phyloP scores from a whole-genome alignment of 176 grass and related monocot genomes.

The Zizania latifolia region DNA sequence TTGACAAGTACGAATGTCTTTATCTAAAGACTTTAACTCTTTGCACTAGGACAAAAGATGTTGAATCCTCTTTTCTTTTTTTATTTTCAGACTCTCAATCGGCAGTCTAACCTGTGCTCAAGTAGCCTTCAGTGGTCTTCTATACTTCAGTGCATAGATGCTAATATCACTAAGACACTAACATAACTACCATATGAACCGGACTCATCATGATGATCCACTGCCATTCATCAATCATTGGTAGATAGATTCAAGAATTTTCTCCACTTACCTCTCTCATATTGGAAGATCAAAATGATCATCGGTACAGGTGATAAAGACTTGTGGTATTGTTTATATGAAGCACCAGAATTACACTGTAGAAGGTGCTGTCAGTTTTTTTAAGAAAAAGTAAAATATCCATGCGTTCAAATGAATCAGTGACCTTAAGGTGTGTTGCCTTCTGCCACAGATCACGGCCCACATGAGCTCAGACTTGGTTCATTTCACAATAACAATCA shows the following conservation, averaged over 20 bases:
- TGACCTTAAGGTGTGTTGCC: too few species aligned
- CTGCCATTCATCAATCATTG: background rate
- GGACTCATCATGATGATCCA: conserved; percentile 4
- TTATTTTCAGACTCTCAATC: conserved; percentile 53
- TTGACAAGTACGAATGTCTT: too few species aligned
- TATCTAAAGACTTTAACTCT: too few species aligned
- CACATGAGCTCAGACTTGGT: background rate
- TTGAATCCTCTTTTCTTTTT: conserved; percentile 23
- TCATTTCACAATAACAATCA: conserved; percentile 29
- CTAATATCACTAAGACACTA: conserved; percentile 25
- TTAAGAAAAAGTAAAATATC: conserved; percentile 9
- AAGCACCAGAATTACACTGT: conserved; percentile 4
- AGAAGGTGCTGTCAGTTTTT: conserved; percentile 16
- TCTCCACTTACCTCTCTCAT: too few species aligned
- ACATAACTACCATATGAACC: conserved; percentile 13
- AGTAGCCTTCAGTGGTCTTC: conserved; percentile 23
- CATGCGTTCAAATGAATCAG: conserved; percentile 21
- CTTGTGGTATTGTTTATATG: conserved; percentile 11
- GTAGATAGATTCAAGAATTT: too few species aligned
- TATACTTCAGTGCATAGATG: too few species aligned
- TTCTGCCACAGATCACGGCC: conserved; percentile 7
- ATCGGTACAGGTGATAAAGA: conserved; percentile 9
- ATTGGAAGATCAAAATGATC: background rate
- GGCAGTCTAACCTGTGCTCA: conserved; percentile 35
- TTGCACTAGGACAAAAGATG: too few species aligned